Evolutionary conservation across 345 rosid genomes (phyloP).

Genomic region (Ailanthus altissimus): DNA sequence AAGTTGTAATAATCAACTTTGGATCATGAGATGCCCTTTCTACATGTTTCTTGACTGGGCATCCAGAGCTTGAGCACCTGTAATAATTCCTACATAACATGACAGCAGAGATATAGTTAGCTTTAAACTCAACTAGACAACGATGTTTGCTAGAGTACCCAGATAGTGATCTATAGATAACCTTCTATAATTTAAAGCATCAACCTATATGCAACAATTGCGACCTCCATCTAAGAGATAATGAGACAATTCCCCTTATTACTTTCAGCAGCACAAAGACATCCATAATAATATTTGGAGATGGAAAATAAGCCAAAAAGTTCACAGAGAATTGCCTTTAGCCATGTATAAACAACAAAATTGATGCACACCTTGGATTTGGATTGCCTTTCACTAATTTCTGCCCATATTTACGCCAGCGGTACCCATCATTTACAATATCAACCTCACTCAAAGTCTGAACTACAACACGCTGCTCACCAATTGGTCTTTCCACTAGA

Average conservation of each 20-base stretch:
- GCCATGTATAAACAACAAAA: conserved; percentile 6
- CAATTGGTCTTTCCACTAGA: conserved; percentile 46
- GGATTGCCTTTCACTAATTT: conserved; percentile 95
- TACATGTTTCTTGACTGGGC: conserved; percentile 88
- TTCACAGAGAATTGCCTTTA: background rate
- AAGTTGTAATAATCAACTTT: conserved; percentile 71
- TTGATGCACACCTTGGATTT: conserved; percentile 69
- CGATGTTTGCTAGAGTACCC: background rate
- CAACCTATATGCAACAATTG: background rate
- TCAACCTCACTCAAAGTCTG: conserved; percentile 62
- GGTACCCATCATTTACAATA: conserved; percentile 88
- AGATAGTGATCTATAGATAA: background rate
- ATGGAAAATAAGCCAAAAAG: background rate
- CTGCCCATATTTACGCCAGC: conserved; percentile 99
- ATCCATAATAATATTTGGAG: conserved; percentile 1
- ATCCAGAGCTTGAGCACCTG: conserved; percentile 90
- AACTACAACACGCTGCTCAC: conserved; percentile 56
- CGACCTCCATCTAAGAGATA: background rate
- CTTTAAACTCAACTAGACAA: background rate
- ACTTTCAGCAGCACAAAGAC: background rate
- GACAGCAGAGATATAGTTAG: conserved; percentile 14
- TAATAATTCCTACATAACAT: conserved; percentile 81
- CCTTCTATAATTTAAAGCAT: background rate
- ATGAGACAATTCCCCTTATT: background rate
- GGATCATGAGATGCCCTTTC: conserved; percentile 78